These are phyloP conservation scores for Calonectria crousiana DNA, from an alignment of 2,329 filamentous ascomycete genomes.

Conservation along the genomic window DNA sequence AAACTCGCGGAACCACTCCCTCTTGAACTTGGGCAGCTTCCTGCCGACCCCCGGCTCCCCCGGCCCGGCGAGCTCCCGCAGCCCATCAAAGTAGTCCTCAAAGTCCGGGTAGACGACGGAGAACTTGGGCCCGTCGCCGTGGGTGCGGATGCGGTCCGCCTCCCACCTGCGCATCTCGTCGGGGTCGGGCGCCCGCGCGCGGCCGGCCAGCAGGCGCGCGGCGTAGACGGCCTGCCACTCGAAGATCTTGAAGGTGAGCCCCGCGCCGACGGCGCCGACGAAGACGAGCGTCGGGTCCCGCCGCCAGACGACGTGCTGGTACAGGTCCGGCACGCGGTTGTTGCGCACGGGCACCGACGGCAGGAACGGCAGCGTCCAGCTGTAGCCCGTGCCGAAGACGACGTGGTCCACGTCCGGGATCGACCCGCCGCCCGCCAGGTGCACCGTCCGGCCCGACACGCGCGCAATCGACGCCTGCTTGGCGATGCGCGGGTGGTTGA, in stretches of 20 bases:
- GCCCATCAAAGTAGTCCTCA: constrained; percentile 71
- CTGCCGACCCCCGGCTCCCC: constrained; percentile 58
- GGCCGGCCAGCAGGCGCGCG: constrained; percentile 68
- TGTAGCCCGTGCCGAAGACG: constrained; percentile 76
- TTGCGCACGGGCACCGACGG: constrained; percentile 63
- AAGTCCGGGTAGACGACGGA: constrained; percentile 70
- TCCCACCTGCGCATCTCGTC: constrained; percentile 70
- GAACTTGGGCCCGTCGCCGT: constrained; percentile 69
- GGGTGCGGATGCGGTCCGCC: constrained; percentile 61
- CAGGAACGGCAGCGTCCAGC: constrained; percentile 72
- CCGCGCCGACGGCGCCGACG: constrained; percentile 67
- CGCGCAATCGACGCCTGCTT: constrained; percentile 60
- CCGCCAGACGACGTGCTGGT: constrained; percentile 68
- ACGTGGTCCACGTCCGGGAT: constrained; percentile 69
- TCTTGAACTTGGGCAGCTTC: constrained; percentile 57
- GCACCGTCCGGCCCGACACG: constrained; percentile 60
- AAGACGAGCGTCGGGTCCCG: constrained; percentile 68
- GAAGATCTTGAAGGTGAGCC: constrained; percentile 75
- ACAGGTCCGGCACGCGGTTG: constrained; percentile 67
- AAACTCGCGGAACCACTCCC: constrained; percentile 63
- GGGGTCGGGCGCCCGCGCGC: constrained; percentile 60
- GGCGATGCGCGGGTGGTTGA: constrained; percentile 66
- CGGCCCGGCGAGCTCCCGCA: constrained; percentile 63
- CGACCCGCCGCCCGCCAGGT: constrained; percentile 66
- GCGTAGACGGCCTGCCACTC: constrained; percentile 76